phyloP scores from a whole-genome alignment of 1,139 yeast species.

The Geotrichum siamense region DNA sequence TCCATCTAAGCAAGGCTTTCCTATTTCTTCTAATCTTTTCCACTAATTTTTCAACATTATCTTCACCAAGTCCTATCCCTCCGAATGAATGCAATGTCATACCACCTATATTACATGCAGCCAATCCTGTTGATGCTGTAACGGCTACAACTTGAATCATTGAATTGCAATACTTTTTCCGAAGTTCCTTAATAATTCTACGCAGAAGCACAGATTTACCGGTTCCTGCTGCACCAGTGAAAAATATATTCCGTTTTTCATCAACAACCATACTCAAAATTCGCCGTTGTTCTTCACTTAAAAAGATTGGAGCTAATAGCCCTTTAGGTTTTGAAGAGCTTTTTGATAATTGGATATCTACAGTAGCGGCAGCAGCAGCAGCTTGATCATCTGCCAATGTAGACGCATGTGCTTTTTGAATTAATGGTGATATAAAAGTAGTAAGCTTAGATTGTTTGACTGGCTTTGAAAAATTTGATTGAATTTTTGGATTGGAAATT shows the following conservation, averaged over 20 bases:
- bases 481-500: neutral
- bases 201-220: constrained; percentile 79
- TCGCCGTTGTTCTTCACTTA: constrained; percentile 62
- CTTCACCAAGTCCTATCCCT: constrained; percentile 73
- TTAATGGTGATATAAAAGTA: constrained; percentile 12
- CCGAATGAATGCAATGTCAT: constrained; percentile 78
- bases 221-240: constrained; percentile 95
- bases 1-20: constrained; percentile 57
- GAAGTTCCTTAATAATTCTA: constrained; percentile 58
- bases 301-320: constrained; percentile 23
- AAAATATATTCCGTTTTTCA: constrained; percentile 54
- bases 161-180: constrained; percentile 37
- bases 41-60: constrained; percentile 39
- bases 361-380: neutral
- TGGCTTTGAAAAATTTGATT: neutral
- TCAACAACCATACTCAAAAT: constrained; percentile 60
- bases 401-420: constrained; percentile 12
- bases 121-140: constrained; percentile 89
- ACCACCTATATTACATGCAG: constrained; percentile 90
- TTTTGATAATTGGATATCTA: neutral
- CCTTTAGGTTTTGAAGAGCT: neutral
- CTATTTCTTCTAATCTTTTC: constrained; percentile 46
- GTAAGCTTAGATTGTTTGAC: constrained; percentile 12
- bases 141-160: constrained; percentile 52
- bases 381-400: constrained; percentile 11